Base-by-base conservation (phyloP, 371 early-diverging fungal genomes). In the Nematocida parisii region DNA sequence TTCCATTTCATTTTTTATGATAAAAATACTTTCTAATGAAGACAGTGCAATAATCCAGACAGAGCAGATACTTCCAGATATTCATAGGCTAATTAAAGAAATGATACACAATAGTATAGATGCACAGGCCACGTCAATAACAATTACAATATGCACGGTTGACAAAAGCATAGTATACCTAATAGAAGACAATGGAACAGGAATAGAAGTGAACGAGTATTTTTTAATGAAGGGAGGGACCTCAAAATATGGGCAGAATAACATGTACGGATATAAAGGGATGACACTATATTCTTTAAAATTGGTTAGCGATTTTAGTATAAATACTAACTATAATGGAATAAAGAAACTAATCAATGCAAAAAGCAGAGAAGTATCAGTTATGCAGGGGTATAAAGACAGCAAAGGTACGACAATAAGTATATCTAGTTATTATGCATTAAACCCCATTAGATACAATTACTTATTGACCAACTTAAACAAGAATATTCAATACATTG, bases 31-130 rank as follows among this genome's bases (percentile, higher is more conserved):
- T 50, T 47, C 80, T 15, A 18, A 46, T 18, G 71, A 68, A 44
- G 66, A 82, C 13, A 15, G 61, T 11, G 13, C 57, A 22, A n/a
- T 39, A 40, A 46, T 77, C 0, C 22, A n/a, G 47, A 52, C 66
- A 20, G 40, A 70, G 22, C 80, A 77, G 42, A 67, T 77, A 5
- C 27, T 77, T 3, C 80, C 80, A 33, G 57, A 67, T 50, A 55
- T 57, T 20, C 56, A 60, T 33, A 62, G 50, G 5, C 71, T 96
- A 5, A 84, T 96, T 46, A 98, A 98, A 84, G 99, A 98, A 86
- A 88, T 97, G 40, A 87, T 98, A 15, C 97, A 98, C 82, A 98
- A 98, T 86, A 90, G 92, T 1, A 88, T 98, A 18, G 99, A 98
- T 86, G 95, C 97, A 22, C 91, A 91, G 2, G 88, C 95, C 0